Evolutionary conservation across 148 eudicot genomes (phyloP), one percentile per base, ranked within the genome.

Genomic region (Fagopyrum tataricum): DNA sequence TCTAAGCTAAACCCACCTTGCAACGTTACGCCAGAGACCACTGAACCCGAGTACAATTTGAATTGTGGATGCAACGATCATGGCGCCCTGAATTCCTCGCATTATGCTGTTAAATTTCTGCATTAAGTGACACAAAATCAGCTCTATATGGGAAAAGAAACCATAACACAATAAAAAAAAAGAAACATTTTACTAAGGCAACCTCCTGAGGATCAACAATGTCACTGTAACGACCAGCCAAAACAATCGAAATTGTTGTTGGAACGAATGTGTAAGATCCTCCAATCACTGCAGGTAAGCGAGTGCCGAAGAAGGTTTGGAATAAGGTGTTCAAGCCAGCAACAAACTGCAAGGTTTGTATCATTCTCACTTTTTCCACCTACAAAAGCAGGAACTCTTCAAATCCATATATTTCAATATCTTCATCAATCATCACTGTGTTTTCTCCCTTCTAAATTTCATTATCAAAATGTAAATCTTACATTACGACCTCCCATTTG

Each of bases 401-500:
- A 43, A 67, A 4, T 8, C 31, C 66, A 14, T 39, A 39, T 6
- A 15, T 18, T 37, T 67, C 44, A 14, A 39, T 41, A 43, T 5
- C 39, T 43, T 17, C 7, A 17, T 41, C 44, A 43, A 3, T 42
- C 2, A 4, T 23, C 37, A 31, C 37, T 31, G 37, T 31, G 0
- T 31, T 31, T 46, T 68, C 44, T 23, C 3, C 43, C 15, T 14
- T 1, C 1, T 1, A 7, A 20, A 18, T 23, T 44, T 23, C 15
- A 70, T 37, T 3, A 11, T 37, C 20, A 8, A 26, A n/a, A 59
- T 31, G 31, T 14, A 24, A 21, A 55, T 42, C 82, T 80, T 88
- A 92, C 97, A 76, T 87, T 80, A 75, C 89, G 87, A 78, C 97
- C 97, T 76, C 97, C 97, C 97, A 92, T 92, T 75, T 90, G 93